phyloP scores from a whole-genome alignment of 306 rosid species.

The Luffa acutangula region DNA sequence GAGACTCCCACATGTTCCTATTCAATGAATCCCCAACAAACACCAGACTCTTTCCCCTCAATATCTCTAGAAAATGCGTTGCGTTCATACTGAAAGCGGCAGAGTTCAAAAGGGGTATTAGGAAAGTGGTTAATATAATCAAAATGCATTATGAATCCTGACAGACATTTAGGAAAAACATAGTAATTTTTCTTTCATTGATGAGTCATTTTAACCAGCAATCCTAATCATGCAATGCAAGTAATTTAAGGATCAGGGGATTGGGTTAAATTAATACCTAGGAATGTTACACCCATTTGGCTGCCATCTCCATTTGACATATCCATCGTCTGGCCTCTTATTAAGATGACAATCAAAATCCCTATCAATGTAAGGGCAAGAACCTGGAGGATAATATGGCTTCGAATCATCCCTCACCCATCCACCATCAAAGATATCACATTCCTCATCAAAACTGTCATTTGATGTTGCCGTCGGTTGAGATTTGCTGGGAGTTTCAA shows the following conservation, averaged over 20 bases:
- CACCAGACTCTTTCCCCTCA: constrained; percentile 66
- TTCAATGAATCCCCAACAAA: constrained; percentile 94
- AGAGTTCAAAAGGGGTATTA: constrained; percentile 1
- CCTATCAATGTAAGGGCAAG: constrained; percentile 70
- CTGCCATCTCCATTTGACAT: constrained; percentile 86
- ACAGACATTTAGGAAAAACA: neutral
- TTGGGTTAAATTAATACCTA: constrained; percentile 28
- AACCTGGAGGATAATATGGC: constrained; percentile 77
- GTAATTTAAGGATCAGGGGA: neutral
- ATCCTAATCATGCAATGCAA: neutral
- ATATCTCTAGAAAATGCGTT: constrained; percentile 70
- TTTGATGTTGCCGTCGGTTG: constrained; percentile 2
- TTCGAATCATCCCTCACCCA: constrained; percentile 81
- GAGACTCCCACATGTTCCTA: constrained; percentile 97
- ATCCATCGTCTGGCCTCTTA: constrained; percentile 64
- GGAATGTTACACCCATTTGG: constrained; percentile 79
- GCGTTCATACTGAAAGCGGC: constrained; percentile 60
- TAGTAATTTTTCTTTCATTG: neutral
- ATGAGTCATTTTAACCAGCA: neutral
- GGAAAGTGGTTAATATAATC: neutral
- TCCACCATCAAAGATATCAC: constrained; percentile 62
- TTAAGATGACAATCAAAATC: constrained; percentile 76
- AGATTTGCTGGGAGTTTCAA: constrained; percentile 8
- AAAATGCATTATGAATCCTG: neutral
- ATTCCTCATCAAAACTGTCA: constrained; percentile 25